Conservation (phyloP, 306 rosid species). For the Dryas drummondii region DNA sequence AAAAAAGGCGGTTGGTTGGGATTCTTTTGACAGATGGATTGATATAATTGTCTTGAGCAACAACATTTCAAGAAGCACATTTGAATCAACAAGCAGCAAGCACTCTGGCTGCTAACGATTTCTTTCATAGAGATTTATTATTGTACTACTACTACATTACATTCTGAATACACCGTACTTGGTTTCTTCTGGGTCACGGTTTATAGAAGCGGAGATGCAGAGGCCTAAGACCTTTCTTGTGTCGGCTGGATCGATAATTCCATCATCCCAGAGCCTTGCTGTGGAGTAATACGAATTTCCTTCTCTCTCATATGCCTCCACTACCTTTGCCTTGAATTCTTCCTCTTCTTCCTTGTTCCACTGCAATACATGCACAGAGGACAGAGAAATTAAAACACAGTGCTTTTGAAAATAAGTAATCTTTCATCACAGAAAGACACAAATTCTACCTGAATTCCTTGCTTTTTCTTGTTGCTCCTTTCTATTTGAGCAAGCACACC, state of each 20-base stretch:
- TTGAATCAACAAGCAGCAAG: slow-evolving; percentile 10
- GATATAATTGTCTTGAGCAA: not conserved
- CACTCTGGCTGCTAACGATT: slow-evolving; percentile 1
- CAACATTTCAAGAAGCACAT: slow-evolving; percentile 6
- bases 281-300: slow-evolving; percentile 92
- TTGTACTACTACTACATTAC: slow-evolving; percentile 31
- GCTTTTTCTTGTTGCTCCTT: slow-evolving; percentile 80
- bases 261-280: slow-evolving; percentile 95
- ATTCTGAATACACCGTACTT: slow-evolving; percentile 92
- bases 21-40: too few species aligned
- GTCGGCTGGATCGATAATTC: slow-evolving; percentile 95
- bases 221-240: slow-evolving; percentile 78
- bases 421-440: not conserved
- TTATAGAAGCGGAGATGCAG: slow-evolving; percentile 69
- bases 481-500: slow-evolving; percentile 90
- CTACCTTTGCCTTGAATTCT: slow-evolving; percentile 63
- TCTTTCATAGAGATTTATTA: slow-evolving; percentile 15
- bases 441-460: slow-evolving; percentile 76
- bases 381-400: slow-evolving; percentile 21
- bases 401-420: not conserved
- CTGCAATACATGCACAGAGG: slow-evolving; percentile 31
- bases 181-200: slow-evolving; percentile 65
- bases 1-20: too few species aligned
- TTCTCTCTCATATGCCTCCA: slow-evolving; percentile 80
- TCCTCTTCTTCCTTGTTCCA: slow-evolving; percentile 94